These are phyloP conservation scores for Dioszegia aurantiaca DNA, from an alignment of 768 basidiomycete genomes.

Conservation along the genomic window DNA sequence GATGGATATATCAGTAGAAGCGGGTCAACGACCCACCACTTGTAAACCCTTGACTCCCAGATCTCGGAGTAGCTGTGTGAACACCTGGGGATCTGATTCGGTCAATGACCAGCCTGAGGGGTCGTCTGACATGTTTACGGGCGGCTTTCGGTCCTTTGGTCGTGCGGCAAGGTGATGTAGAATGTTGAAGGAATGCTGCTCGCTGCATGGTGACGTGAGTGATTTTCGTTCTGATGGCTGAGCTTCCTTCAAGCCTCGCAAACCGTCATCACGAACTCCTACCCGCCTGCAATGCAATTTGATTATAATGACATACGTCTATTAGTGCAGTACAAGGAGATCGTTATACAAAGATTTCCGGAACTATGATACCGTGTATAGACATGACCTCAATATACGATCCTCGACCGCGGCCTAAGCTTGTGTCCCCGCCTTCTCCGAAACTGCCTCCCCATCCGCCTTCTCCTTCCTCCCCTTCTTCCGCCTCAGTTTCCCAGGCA, in stretches of 20 bases:
- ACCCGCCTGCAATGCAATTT: no score
- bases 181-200: no score
- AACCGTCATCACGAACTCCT: no score
- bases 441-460: constrained; percentile 11
- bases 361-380: no score
- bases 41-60: constrained; percentile 50
- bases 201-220: constrained; percentile 3
- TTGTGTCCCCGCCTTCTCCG: background rate
- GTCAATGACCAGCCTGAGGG: constrained; percentile 51
- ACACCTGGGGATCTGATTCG: constrained; percentile 51
- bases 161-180: no score
- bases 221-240: background rate
- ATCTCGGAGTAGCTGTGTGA: constrained; percentile 45
- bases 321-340: no score
- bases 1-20: no score
- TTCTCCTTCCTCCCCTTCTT: constrained; percentile 20
- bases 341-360: no score
- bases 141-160: background rate
- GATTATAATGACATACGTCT: no score
- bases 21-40: constrained; percentile 42
- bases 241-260: no score
- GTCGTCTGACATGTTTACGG: constrained; percentile 31
- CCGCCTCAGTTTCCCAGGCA: constrained; percentile 13
- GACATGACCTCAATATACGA: background rate
- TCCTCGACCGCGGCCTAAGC: background rate